Evolutionary conservation across 1,284 basidiomycete genomes (phyloP), one percentile per base, ranked within the genome.

Genomic region (Puccinia horiana): DNA sequence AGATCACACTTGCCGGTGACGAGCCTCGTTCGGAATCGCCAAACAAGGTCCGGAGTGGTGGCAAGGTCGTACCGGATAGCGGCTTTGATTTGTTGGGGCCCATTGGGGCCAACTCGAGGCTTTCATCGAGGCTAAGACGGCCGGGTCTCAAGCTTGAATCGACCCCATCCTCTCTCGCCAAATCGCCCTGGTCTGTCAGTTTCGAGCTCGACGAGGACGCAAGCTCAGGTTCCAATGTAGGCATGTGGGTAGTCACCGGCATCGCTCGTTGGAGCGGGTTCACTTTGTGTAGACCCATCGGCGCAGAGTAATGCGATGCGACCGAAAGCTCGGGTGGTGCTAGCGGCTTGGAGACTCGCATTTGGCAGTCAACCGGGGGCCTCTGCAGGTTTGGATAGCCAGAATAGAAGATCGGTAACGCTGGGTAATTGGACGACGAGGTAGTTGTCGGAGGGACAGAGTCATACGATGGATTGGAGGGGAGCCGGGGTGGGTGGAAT

Each of bases 81-180:
- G 44, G 35, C 42, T 49, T 52, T 3, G 63, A 69, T 44, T 69
- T 54, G 37, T 49, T 37, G 32, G 35, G 18, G 40, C 63, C 42
- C 52, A 79, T 63, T 14, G 77, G 77, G 18, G 77, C 77, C 63
- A 79, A 44, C 63, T 79, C 77, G 14, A 79, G 63, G 44, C 67
- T 79, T 37, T 70, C 32, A 32, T 49, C 44, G 26, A 35, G 3
- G 11, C 61, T 56, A 12, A n/a, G 23, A 23, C 54, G 77, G 29
- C 44, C 32, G 20, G 63, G 29, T 35, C 35, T 61, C 16, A 35
- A 42, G 26, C 54, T 47, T 23, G 69, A 23, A 54, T 56, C 54
- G 16, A 2, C 63, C 2, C 42, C 29, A 42, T 49, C 76, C 20
- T 49, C 76, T 8, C 26, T 70, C 5, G n/a, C n/a, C 18, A 56